Evolutionary conservation across 805 yeast species (phyloP).

Genomic region (Sugiyamaella smithiae): DNA sequence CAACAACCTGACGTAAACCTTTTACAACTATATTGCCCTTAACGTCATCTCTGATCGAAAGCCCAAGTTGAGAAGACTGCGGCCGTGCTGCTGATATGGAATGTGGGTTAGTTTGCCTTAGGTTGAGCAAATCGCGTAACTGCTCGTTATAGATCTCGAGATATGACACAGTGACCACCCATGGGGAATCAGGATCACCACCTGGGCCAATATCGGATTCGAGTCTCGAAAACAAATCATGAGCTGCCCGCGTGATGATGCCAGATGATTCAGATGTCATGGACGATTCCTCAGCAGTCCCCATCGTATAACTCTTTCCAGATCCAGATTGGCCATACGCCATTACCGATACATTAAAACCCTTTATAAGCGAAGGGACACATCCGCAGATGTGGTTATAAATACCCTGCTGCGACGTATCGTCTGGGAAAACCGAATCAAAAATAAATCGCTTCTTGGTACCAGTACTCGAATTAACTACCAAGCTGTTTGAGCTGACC

Average conservation of each 20-base stretch:
- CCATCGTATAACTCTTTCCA: slow-evolving; percentile 45
- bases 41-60: slow-evolving; percentile 53
- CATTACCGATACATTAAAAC: slow-evolving; percentile 29
- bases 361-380: slow-evolving; percentile 19
- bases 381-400: slow-evolving; percentile 17
- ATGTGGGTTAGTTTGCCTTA: background rate
- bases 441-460: slow-evolving; percentile 20
- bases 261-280: background rate
- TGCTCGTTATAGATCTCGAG: slow-evolving; percentile 71
- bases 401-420: slow-evolving; percentile 23
- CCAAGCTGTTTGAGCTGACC: background rate
- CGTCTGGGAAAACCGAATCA: slow-evolving; percentile 23
- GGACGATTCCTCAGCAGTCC: slow-evolving; percentile 5
- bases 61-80: background rate
- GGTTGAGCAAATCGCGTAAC: slow-evolving; percentile 55
- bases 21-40: slow-evolving; percentile 61
- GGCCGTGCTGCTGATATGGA: background rate
- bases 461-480: background rate
- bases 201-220: background rate
- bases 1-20: slow-evolving; percentile 46
- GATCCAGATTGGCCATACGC: slow-evolving; percentile 39
- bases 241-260: slow-evolving; percentile 1
- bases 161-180: slow-evolving; percentile 42
- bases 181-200: background rate
- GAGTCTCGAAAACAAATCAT: background rate